Conservation (phyloP, 108 stramenopile genomes). For the Cylindrotheca closterium region DNA sequence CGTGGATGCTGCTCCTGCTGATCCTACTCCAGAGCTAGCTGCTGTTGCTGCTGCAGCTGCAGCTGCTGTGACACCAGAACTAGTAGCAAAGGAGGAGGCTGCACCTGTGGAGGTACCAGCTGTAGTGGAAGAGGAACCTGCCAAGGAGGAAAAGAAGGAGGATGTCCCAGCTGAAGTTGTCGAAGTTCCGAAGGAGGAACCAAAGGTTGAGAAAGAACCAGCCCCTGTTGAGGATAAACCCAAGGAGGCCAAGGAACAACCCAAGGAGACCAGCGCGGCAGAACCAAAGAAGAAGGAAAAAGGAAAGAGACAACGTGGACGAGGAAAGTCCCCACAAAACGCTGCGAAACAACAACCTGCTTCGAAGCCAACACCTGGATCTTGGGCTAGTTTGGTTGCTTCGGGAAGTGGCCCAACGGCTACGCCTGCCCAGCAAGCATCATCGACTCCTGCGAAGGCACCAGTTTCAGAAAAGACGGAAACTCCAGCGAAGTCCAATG, state of each 20-base stretch:
- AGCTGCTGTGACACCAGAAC: constrained; percentile 21
- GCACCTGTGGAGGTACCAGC: constrained; percentile 7
- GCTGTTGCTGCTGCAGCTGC: background rate
- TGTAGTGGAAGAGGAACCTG: constrained; percentile 9
- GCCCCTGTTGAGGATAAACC: constrained; percentile 10
- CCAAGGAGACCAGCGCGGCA: constrained; percentile 42
- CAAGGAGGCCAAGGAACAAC: constrained; percentile 32
- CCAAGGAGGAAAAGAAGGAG: background rate
- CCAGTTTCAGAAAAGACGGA: constrained; percentile 14
- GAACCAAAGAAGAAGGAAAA: constrained; percentile 30
- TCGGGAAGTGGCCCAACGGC: constrained; percentile 38
- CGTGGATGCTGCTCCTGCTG: too few relatives aligned
- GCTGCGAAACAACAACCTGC: constrained; percentile 24
- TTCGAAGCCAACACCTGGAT: constrained; percentile 57
- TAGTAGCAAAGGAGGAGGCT: background rate
- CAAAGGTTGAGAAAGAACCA: constrained; percentile 1
- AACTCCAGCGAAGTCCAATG: constrained; percentile 11
- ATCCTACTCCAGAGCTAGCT: too few relatives aligned
- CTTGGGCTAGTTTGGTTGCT: constrained; percentile 85
- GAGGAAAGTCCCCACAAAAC: constrained; percentile 12
- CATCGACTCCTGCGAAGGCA: constrained; percentile 22
- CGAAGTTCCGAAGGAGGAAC: constrained; percentile 1
- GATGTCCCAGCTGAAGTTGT: constrained; percentile 8
- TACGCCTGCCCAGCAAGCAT: constrained; percentile 18
- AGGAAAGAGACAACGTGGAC: constrained; percentile 26